phyloP scores from a whole-genome alignment of 1,139 yeast species.

The Kurtzmaniella natalensis region DNA sequence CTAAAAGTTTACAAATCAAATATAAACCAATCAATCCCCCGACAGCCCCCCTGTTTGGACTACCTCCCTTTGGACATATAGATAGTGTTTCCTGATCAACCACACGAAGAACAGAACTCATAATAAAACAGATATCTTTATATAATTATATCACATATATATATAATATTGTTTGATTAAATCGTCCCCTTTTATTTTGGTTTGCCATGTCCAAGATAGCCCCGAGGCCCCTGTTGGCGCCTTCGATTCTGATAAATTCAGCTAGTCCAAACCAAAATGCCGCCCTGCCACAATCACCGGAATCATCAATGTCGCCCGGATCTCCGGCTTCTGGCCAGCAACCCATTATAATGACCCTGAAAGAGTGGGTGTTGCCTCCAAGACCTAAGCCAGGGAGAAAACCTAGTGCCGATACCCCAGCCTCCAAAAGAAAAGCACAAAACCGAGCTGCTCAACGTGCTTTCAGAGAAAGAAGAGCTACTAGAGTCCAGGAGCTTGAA shows the following conservation, averaged over 20 bases:
- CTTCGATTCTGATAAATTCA: conserved; percentile 27
- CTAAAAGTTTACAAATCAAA: too few relatives aligned
- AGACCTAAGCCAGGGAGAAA: conserved; percentile 88
- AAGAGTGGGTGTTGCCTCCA: conserved; percentile 88
- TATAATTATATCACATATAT: too few relatives aligned
- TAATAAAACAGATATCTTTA: too few relatives aligned
- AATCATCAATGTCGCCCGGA: neutral
- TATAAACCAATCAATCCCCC: too few relatives aligned
- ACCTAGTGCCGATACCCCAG: conserved; percentile 72
- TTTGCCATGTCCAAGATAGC: conserved; percentile 31
- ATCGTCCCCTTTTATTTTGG: too few relatives aligned
- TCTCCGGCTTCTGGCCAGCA: conserved; percentile 5
- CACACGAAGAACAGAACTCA: too few relatives aligned
- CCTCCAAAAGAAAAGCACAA: conserved; percentile 82
- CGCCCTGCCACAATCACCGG: conserved; percentile 2
- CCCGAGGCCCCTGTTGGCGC: conserved; percentile 30
- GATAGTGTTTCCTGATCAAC: too few relatives aligned
- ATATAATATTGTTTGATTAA: too few relatives aligned
- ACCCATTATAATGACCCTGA: conserved; percentile 60
- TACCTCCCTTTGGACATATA: too few relatives aligned
- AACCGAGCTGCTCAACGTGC: conserved; percentile 96
- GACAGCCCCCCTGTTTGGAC: too few relatives aligned
- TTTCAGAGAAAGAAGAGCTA: conserved; percentile 77
- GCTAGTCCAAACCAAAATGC: too few relatives aligned
- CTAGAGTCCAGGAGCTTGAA: conserved; percentile 47